These are phyloP conservation scores for Chlamydomonas applanata DNA, from an alignment of 139 green algal genomes.

Conservation along the genomic window DNA sequence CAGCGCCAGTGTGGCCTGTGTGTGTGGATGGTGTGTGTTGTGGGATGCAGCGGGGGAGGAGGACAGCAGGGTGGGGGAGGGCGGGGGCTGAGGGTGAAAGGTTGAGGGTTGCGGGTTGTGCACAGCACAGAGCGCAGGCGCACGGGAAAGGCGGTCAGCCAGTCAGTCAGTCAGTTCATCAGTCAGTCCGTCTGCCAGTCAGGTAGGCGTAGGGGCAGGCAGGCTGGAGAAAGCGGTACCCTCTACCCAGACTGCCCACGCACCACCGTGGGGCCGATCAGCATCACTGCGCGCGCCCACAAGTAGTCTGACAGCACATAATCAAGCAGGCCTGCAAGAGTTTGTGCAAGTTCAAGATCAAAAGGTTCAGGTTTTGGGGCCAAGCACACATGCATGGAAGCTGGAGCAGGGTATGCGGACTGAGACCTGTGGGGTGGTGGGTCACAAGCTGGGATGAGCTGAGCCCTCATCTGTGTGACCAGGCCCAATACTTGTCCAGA, in stretches of 20 bases:
- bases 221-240: background rate
- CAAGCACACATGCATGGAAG: background rate
- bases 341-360: background rate
- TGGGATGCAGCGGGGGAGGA: no score
- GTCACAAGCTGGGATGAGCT: no score
- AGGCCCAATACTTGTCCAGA: no score
- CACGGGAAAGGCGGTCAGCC: background rate
- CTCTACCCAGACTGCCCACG: background rate
- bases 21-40: background rate
- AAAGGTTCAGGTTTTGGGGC: no score
- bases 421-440: no score
- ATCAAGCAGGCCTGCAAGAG: slow-evolving; percentile 79
- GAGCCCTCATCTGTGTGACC: no score
- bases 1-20: slow-evolving; percentile 77
- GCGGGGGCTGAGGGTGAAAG: no score
- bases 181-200: background rate
- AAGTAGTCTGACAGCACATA: slow-evolving; percentile 96
- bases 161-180: background rate
- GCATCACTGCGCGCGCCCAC: slow-evolving; percentile 91
- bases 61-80: no score
- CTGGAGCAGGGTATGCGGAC: no score
- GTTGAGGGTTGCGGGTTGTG: no score
- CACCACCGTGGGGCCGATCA: slow-evolving; percentile 82
- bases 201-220: background rate
- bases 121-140: background rate